Evolutionary conservation across 352 stramenopile species (phyloP), one percentile per base, ranked within the genome.

Genomic region (Pythium phragmiticola): DNA sequence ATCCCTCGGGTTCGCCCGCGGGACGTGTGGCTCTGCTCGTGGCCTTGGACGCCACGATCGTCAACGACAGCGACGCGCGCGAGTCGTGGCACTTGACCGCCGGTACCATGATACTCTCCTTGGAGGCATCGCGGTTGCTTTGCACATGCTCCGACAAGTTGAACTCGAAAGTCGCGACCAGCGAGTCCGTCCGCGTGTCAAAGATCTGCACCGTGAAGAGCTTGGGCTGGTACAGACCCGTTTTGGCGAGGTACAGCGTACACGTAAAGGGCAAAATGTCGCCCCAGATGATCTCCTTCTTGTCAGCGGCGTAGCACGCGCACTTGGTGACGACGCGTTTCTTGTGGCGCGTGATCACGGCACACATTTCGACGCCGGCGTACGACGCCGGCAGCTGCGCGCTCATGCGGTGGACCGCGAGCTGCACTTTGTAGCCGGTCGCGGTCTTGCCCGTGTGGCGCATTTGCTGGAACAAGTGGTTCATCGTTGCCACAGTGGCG

Each of bases 181-280:
- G 66, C 43, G 75, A 63, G 61, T 84, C 74, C 3, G 68, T 88
- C 33, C 75, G 80, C 12, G 73, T 79, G 56, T 88, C 68, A 23
- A 83, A 84, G n/a, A 91, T 66, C 37, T 88, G 73, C 47, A 91
- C 77, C 51, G 80, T 69, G 56, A 89, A 91, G 33, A 81, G 70
- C 46, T 91, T 91, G 59, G 71, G 70, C 60, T 89, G 78, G 64
- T 88, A 89, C 16, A 89, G 60, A 13, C 82, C 82, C 28, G 80
- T 82, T 65, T 91, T 91, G 47, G 80, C 78, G 73, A 87, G 78
- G 62, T 88, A 91, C 26, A 91, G 77, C 33, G 82, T 89, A 62
- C 75, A 86, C 13, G 80, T 88, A 58, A 91, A 89, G 9, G 82
- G 79, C 30, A 91, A 65, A 46, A 89, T 88, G 58, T 91, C 82